Base-by-base conservation (phyloP, 768 basidiomycete species). In the Mycena floridula region DNA sequence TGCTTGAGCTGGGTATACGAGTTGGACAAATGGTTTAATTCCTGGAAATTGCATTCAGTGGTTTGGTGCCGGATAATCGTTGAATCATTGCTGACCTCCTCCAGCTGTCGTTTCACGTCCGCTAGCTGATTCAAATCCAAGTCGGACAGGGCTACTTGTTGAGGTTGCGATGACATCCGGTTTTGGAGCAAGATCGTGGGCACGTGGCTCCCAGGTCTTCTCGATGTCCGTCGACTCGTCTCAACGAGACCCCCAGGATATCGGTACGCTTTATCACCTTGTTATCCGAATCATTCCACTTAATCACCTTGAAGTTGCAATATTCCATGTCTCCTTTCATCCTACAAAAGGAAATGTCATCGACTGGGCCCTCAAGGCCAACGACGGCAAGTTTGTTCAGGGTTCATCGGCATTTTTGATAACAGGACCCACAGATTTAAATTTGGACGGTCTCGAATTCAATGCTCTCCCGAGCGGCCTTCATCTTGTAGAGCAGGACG, bases 1-100 rank as follows among this genome's bases (percentile, higher is more conserved):
- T 86, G 83, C 61, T 91, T 95, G 21, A 98, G 79, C 54, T 96
- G 92, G 9, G 84, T 79, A 58, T 93, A 97, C 25, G 93, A 95
- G 54, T 79, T 86, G 9, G 93, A 89, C 39, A 97, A 71, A 59
- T 96, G 94, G 45, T 79, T 85, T 38, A 99, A 66, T 73, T 99
- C 95, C 94, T 98, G 60, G 43, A 41, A 38, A 25, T 40, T 24
- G 37, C 22, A 40, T 44, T n/a, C n/a, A n/a, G n/a, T n/a, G n/a
- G n/a, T n/a, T n/a, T n/a, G n/a, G 20, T 2, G 35, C 20, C 25
- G 13, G 25, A 38, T 32, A 16, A 23, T 21, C 41, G 18, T 21
- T 35, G n/a, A n/a, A n/a, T n/a, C n/a, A n/a, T n/a, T n/a, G n/a
- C n/a, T n/a, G 57, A 89, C 95, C 67, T 96, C 90, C 56, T 99